Conservation (phyloP, 2,329 filamentous ascomycete genomes). For the Venturia pyrina region DNA sequence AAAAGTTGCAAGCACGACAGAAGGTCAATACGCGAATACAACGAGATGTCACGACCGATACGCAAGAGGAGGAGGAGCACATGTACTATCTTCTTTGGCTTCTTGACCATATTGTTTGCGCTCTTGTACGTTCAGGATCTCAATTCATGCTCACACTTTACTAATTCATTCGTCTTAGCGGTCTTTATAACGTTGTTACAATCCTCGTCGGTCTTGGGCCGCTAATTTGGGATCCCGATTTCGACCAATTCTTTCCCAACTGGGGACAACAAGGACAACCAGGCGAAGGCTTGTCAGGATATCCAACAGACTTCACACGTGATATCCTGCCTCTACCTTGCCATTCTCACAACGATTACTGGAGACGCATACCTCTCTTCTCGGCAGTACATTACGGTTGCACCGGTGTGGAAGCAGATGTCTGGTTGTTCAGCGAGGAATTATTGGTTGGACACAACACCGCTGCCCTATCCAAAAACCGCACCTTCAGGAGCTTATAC, state of each 20-base stretch:
- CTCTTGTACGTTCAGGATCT: constrained; percentile 9
- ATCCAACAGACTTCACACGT: constrained; percentile 39
- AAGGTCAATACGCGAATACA: neutral
- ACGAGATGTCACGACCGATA: neutral
- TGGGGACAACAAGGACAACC: constrained; percentile 32
- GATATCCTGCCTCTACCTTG: constrained; percentile 41
- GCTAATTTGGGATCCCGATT: constrained; percentile 24
- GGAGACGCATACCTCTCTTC: constrained; percentile 44
- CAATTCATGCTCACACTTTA: neutral
- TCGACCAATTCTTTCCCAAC: constrained; percentile 24
- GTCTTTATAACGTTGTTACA: constrained; percentile 32
- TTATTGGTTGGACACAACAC: constrained; percentile 46
- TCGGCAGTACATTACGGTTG: constrained; percentile 46
- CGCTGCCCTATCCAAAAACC: constrained; percentile 33
- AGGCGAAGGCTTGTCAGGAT: constrained; percentile 21
- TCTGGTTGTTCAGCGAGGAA: constrained; percentile 45
- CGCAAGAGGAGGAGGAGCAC: constrained; percentile 2
- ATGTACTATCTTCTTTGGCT: neutral
- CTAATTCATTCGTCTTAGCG: constrained; percentile 21
- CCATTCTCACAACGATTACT: constrained; percentile 52
- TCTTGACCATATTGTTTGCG: constrained; percentile 11
- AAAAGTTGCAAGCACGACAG: neutral
- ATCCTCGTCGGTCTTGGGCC: constrained; percentile 27
- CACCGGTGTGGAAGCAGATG: constrained; percentile 46
- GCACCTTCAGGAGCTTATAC: constrained; percentile 43